Base-by-base conservation (phyloP, 768 basidiomycete species). In the Kockovaella imperatae region DNA sequence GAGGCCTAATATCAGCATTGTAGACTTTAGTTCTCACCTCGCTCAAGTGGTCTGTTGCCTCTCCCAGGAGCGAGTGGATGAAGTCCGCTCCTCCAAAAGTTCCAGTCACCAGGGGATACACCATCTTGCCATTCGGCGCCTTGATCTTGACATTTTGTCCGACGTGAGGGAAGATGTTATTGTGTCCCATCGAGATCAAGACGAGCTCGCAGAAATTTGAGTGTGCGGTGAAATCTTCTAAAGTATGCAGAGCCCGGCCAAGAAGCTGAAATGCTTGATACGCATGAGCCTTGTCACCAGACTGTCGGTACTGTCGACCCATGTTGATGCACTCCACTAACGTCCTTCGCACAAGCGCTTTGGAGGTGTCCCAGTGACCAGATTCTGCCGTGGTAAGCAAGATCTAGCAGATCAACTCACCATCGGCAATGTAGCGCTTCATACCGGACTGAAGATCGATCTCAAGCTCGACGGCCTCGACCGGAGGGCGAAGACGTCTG, bases 181-280 rank as follows among this genome's bases (percentile, higher is more conserved):
- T 55, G 66, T 89, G 75, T 0, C 90, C 91, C 74, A 88, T 74
- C 0, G 77, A 75, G 29, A 83, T 78, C 11, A 96, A 78, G 0
- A 80, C 76, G 6, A 42, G 40, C 40, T 42, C 40, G 18, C 82
- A 83, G 78, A 82, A 87, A 71, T 87, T 76, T 4, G 67, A 68
- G 67, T 95, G 90, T 0, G 89, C 87, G 2, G 86, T 74, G 66
- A 86, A 90, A 64, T 95, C 87, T 65, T 90, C 87, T 48, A 70
- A 43, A 18, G 70, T 65, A 50, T 70, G 69, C 0, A 69, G 38
- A n/a, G 70, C 65, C 17, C 52, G 80, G 1, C 89, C 90, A 0
- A 93, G 76, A 5, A 90, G 78, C 30, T 87, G 74, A 66, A 83
- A 93, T 0, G 73, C 71, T 45, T 75, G 72, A 52, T 74, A 75